Evolutionary conservation across 768 basidiomycete genomes (phyloP), one percentile per base, ranked within the genome.

Genomic region (Baorangia bicolor): DNA sequence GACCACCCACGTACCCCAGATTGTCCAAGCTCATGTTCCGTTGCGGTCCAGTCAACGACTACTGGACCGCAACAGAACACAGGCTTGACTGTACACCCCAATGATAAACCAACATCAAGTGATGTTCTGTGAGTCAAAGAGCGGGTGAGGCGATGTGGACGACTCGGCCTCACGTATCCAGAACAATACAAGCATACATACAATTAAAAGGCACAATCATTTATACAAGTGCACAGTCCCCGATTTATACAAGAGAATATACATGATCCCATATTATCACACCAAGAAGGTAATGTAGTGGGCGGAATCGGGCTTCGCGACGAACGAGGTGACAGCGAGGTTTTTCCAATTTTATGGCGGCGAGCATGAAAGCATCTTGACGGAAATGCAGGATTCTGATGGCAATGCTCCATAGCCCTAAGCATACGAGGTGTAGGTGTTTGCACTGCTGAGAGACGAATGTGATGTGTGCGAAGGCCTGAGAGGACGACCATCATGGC

Each of bases 221-320:
- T 62, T 60, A 60, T 60, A 68, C 68, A 69, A 57, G 57, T 47
- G 59, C 39, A 46, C 21, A 55, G 58, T 54, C 34, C 34, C 60
- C 41, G 30, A 38, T 13, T 55, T 69, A 68, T 65, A 63, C 63
- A 68, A 69, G 63, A 65, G 67, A 67, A 69, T 69, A 59, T 69
- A 68, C 67, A 68, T 63, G 57, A 62, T 62, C 25, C 63, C 62
- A 64, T 63, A 68, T 68, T 59, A 68, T 63, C 53, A 65, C 56
- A 67, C 41, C 12, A 33, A 54, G 54, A 57, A 57, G 42, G 57
- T 57, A 63, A 42, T 33, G 53, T 63, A 63, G 35, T 9, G 39
- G 47, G n/a, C 41, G 53, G 43, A 42, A 43, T 43, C 14, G 53
- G 33, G 35, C 41, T 58, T 47, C 63, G 33, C 9, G 55, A 49